A percentile compares a stretch with the other conserved stretches of the same genome.
phyloP scores from a whole-genome alignment of 2,329 filamentous ascomycete genomes.

The Cucurbitaria berberidis region DNA sequence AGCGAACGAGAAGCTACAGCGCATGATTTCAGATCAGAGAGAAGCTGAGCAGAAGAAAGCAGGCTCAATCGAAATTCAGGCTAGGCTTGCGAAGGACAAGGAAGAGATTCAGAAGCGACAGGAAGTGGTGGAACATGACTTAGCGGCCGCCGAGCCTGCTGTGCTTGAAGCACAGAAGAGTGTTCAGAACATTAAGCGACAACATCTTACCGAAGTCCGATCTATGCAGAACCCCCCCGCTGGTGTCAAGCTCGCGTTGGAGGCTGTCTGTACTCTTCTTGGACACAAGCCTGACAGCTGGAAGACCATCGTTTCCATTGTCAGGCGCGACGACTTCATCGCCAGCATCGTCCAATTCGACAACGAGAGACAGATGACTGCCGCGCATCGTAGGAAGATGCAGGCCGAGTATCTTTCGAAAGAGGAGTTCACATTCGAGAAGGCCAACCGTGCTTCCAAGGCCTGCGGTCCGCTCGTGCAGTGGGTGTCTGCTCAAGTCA shows the following conservation, averaged over 20 bases:
- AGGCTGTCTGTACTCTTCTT: constrained; percentile 94
- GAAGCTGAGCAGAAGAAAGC: constrained; percentile 92
- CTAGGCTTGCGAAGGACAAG: constrained; percentile 86
- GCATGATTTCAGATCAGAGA: constrained; percentile 94
- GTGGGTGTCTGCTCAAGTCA: constrained; percentile 96
- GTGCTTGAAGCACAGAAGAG: constrained; percentile 92
- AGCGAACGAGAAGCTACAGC: constrained; percentile 95
- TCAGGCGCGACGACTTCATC: constrained; percentile 95
- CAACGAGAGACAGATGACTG: constrained; percentile 95
- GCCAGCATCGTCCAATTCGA: constrained; percentile 97
- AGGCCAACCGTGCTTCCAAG: constrained; percentile 94
- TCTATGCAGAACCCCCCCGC: constrained; percentile 93
- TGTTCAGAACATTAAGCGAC: constrained; percentile 97
- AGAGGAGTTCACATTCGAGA: constrained; percentile 94
- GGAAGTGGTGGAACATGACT: constrained; percentile 83
- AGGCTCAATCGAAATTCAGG: constrained; percentile 87
- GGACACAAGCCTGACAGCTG: constrained; percentile 89
- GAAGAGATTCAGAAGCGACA: constrained; percentile 81
- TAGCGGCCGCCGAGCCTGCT: constrained; percentile 90
- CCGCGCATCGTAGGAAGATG: constrained; percentile 82
- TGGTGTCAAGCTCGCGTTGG: constrained; percentile 88
- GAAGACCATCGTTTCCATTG: constrained; percentile 87
- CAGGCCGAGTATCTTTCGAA: constrained; percentile 89
- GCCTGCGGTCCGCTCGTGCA: constrained; percentile 96
- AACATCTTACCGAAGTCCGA: constrained; percentile 95